phyloP scores from a whole-genome alignment of 1,284 basidiomycete species.

The Pseudozyma sp. region DNA sequence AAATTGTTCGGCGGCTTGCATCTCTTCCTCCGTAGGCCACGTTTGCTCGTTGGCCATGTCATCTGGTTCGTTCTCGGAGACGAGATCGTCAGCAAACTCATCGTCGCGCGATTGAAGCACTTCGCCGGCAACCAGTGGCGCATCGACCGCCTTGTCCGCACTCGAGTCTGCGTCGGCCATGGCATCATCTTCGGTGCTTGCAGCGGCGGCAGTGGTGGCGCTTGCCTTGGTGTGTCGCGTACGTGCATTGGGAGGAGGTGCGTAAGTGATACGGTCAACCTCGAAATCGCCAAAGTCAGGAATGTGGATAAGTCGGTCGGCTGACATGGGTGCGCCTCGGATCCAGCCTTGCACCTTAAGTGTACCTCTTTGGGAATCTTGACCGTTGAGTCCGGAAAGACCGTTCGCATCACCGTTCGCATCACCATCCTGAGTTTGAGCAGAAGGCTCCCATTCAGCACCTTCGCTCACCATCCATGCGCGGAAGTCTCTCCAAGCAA shows the following conservation, averaged over 20 bases:
- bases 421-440: conserved; percentile 66
- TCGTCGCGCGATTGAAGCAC: conserved; percentile 74
- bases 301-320: conserved; percentile 87
- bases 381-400: conserved; percentile 52
- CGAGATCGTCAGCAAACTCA: conserved; percentile 85
- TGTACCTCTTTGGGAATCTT: conserved; percentile 68
- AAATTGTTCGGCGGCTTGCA: conserved; percentile 71
- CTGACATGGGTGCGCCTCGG: conserved; percentile 81
- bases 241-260: conserved; percentile 48
- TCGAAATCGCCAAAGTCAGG: conserved; percentile 91
- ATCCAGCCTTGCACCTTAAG: conserved; percentile 86
- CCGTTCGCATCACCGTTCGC: conserved; percentile 72
- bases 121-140: conserved; percentile 71
- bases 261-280: conserved; percentile 76
- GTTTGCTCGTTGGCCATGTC: conserved; percentile 94
- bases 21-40: conserved; percentile 98
- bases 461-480: conserved; percentile 83
- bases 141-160: conserved; percentile 60
- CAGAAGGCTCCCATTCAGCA: conserved; percentile 59
- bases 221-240: conserved; percentile 32
- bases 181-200: conserved; percentile 16
- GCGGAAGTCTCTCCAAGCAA: conserved; percentile 85
- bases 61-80: conserved; percentile 88
- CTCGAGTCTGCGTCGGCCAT: conserved; percentile 16
- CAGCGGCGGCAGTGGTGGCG: conserved; percentile 26